Conservation (phyloP, 495 filamentous ascomycete genomes). For the Tuber aestivum region DNA sequence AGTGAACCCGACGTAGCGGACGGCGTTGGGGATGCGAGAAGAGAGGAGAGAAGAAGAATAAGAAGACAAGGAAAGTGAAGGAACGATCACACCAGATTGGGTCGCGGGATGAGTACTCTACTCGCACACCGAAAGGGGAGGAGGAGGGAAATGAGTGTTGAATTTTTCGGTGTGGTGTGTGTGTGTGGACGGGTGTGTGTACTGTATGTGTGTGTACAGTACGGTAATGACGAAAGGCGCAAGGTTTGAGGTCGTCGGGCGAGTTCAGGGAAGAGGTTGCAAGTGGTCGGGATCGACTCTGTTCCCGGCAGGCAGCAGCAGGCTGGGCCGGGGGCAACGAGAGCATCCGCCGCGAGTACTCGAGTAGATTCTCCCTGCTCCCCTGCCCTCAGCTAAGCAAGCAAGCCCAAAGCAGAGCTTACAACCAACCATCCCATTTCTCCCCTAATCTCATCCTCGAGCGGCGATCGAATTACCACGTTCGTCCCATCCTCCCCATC, state of each 20-base stretch:
- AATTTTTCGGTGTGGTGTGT: not conserved
- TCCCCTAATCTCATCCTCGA: not conserved
- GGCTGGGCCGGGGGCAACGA: not conserved
- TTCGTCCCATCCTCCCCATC: not conserved
- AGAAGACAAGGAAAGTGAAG: not conserved
- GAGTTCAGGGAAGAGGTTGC: not conserved
- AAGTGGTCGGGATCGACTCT: not conserved
- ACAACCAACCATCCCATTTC: not conserved
- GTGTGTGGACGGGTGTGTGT: too few species aligned
- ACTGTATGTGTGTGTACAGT: not conserved
- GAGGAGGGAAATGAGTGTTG: not conserved
- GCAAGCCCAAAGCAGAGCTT: not conserved
- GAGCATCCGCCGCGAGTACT: too few species aligned
- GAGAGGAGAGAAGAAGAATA: not conserved
- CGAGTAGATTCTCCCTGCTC: not conserved
- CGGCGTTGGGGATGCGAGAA: not conserved
- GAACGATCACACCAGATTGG: not conserved
- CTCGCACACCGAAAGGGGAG: not conserved
- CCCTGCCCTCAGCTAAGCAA: not conserved
- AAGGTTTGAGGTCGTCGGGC: not conserved
- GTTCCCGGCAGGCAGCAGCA: not conserved
- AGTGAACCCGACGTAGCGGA: conserved; percentile 1
- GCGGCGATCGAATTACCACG: not conserved
- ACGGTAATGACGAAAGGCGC: not conserved
- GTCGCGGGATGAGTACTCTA: not conserved